These are phyloP conservation scores for Microcyclospora pomicola DNA, from an alignment of 2,329 filamentous ascomycete species.

Conservation along the genomic window DNA sequence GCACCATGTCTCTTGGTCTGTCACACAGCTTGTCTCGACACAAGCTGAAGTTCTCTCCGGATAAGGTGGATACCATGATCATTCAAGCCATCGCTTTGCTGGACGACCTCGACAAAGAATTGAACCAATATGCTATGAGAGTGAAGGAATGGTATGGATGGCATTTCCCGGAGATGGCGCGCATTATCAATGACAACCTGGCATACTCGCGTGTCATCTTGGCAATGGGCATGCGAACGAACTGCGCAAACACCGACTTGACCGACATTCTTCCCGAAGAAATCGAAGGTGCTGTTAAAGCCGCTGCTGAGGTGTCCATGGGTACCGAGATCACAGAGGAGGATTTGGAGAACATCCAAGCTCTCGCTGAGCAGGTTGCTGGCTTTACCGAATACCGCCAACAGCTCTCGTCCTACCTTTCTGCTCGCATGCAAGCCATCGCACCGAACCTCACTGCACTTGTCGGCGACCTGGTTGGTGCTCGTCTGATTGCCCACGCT, in stretches of 20 bases:
- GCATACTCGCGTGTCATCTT: slow-evolving; percentile 84
- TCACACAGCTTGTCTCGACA: slow-evolving; percentile 93
- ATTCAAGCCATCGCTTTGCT: slow-evolving; percentile 89
- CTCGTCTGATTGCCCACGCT: slow-evolving; percentile 84
- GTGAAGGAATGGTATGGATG: slow-evolving; percentile 99
- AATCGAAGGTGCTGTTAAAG: slow-evolving; percentile 81
- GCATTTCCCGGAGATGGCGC: slow-evolving; percentile 97
- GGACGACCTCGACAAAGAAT: slow-evolving; percentile 94
- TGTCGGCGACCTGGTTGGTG: slow-evolving; percentile 85
- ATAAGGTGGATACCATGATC: slow-evolving; percentile 99
- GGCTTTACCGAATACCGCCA: slow-evolving; percentile 80
- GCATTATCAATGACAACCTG: slow-evolving; percentile 93
- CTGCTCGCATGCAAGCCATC: slow-evolving; percentile 89
- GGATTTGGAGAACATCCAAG: slow-evolving; percentile 84
- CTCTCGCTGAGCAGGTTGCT: slow-evolving; percentile 85
- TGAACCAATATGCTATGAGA: slow-evolving; percentile 97
- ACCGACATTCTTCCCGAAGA: slow-evolving; percentile 89
- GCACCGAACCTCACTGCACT: slow-evolving; percentile 90
- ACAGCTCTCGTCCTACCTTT: slow-evolving; percentile 77
- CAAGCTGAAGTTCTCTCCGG: slow-evolving; percentile 95
- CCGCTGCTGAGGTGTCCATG: slow-evolving; percentile 93
- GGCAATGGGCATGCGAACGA: slow-evolving; percentile 76
- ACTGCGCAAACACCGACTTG: slow-evolving; percentile 61
- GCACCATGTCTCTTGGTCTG: slow-evolving; percentile 89
- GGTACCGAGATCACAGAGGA: slow-evolving; percentile 90